Conservation (phyloP, 148 eudicot species). For the Fagopyrum tataricum region DNA sequence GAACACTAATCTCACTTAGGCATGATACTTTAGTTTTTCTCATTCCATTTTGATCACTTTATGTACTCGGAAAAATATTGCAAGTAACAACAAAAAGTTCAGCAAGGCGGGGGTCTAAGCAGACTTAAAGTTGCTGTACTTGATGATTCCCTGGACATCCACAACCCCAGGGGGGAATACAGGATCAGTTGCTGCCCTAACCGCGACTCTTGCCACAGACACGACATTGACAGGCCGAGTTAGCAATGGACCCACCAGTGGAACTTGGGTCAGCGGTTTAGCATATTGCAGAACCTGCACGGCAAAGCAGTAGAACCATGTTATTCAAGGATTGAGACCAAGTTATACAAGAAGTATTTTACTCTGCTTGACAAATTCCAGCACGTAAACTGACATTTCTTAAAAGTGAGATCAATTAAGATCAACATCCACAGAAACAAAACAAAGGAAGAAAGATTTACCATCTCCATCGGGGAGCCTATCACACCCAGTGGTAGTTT, state of each 20-base stretch:
- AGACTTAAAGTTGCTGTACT: constrained; percentile 53
- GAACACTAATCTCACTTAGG: not conserved
- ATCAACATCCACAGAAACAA: not conserved
- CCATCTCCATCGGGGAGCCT: constrained; percentile 81
- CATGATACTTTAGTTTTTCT: not conserved
- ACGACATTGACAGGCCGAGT: constrained; percentile 66
- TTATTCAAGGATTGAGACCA: not conserved
- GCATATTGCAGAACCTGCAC: constrained; percentile 67
- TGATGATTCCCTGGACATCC: constrained; percentile 57
- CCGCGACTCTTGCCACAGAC: constrained; percentile 65
- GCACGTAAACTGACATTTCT: not conserved
- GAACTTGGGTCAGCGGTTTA: constrained; percentile 56
- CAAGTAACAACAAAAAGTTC: not conserved
- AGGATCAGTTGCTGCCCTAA: constrained; percentile 81
- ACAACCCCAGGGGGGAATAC: constrained; percentile 82
- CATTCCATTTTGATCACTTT: not conserved
- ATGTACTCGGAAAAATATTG: constrained; percentile 1
- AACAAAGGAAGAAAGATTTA: constrained; percentile 13
- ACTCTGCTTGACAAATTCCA: not conserved
- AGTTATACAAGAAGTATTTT: too few species aligned
- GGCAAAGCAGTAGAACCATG: not conserved
- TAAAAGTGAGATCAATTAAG: not conserved
- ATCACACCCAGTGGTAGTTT: constrained; percentile 72
- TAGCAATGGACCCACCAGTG: constrained; percentile 66
- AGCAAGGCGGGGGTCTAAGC: constrained; percentile 7